Evolutionary conservation across 768 basidiomycete genomes (phyloP).

Genomic region (Psilocybe subaeruginosa): DNA sequence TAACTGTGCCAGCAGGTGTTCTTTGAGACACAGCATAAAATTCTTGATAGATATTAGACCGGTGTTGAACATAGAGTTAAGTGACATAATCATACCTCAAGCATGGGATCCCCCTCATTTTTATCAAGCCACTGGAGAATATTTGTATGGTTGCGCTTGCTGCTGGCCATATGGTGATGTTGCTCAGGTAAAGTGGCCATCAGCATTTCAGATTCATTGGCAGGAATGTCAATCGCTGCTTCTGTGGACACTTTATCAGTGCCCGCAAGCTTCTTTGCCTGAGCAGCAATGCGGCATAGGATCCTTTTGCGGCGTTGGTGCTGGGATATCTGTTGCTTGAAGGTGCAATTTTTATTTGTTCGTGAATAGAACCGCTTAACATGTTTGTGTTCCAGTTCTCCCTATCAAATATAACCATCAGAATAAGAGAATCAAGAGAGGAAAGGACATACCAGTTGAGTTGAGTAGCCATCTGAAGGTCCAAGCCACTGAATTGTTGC

Average conservation of each 20-base stretch:
- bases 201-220: too few species aligned
- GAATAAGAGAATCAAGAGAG: neutral
- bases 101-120: slow-evolving; percentile 24
- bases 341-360: slow-evolving; percentile 10
- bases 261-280: neutral
- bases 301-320: slow-evolving; percentile 14
- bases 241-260: neutral
- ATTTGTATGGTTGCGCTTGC: neutral
- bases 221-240: neutral
- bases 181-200: slow-evolving; percentile 11
- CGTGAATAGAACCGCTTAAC: slow-evolving; percentile 16
- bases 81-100: slow-evolving; percentile 21
- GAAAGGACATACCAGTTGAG: slow-evolving; percentile 10
- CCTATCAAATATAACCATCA: slow-evolving; percentile 1
- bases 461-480: slow-evolving; percentile 11
- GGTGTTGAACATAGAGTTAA: neutral
- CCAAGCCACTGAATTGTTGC: slow-evolving; percentile 8
- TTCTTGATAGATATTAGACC: slow-evolving; percentile 16
- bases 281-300: neutral
- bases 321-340: slow-evolving; percentile 7
- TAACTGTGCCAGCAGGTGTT: slow-evolving; percentile 31
- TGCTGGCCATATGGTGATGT: slow-evolving; percentile 12
- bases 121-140: slow-evolving; percentile 12
- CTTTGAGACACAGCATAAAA: slow-evolving; percentile 30
- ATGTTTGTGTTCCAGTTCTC: slow-evolving; percentile 15